Conservation (phyloP, 2,329 filamentous ascomycete species). For the Apiospora arundinis region DNA sequence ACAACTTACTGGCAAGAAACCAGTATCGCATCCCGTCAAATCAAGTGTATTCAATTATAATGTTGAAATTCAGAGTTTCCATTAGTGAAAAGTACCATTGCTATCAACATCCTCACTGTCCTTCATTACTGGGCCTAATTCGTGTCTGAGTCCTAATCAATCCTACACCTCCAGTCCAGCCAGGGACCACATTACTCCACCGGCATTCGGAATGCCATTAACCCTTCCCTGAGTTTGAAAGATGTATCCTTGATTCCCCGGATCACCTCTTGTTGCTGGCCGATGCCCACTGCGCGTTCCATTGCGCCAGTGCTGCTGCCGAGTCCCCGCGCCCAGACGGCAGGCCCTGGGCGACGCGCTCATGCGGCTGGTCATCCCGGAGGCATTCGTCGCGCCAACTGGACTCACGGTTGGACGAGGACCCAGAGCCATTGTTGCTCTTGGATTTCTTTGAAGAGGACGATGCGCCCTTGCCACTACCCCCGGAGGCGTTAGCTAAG, state of each 20-base stretch:
- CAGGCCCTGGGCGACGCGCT: conserved; percentile 8
- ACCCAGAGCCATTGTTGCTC: neutral
- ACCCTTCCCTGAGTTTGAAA: neutral
- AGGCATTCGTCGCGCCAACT: neutral
- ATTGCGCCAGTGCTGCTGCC: neutral
- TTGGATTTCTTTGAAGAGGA: neutral
- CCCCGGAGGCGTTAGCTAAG: neutral
- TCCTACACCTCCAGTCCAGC: neutral
- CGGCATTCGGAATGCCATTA: neutral
- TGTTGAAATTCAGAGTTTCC: too few relatives aligned
- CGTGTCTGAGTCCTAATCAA: neutral
- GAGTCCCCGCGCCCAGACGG: neutral
- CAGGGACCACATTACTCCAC: neutral
- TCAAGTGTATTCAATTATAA: neutral
- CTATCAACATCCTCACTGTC: neutral
- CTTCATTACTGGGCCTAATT: neutral
- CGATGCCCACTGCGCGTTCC: neutral
- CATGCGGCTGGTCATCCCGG: neutral
- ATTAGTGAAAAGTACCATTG: neutral
- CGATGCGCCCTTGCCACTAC: neutral
- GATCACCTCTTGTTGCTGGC: neutral
- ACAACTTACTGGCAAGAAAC: neutral
- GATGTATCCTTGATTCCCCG: too few relatives aligned
- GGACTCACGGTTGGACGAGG: neutral
- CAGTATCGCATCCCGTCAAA: neutral